Evolutionary conservation across 495 filamentous ascomycete genomes (phyloP), one percentile per base, ranked within the genome.

Genomic region (Neurospora discreta): DNA sequence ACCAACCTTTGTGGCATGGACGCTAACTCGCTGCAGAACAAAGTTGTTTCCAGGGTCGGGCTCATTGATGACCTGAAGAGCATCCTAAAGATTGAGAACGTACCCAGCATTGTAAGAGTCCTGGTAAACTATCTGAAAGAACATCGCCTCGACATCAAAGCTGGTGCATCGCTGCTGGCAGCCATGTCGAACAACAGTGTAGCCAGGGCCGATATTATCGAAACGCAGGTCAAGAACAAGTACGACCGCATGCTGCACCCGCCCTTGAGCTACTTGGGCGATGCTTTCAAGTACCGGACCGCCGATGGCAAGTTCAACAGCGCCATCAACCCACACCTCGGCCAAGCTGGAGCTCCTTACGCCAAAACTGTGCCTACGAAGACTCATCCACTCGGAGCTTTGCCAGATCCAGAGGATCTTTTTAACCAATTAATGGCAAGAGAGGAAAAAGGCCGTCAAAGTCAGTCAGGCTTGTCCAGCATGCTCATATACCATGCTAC

Each of bases 401-500:
- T 89, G 75, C 92, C 92, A 7, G 91, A 94, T 74, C 86, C 92
- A 0, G 88, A 87, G 39, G 82, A 88, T 3, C 80, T 96, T 9
- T 96, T 95, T 73, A 92, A 94, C 80, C 87, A 85, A 68, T 77
- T 93, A 4, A 85, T 93, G 82, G 86, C 84, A 65, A 84, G 91
- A 52, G 80, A 81, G 13, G 74, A 87, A 46, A 78, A 84, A 18
- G 88, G 85, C 71, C 87, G 88, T 71, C 84, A 88, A 44, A 89
- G 92, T 79, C 88, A 90, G 5, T 91, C 89, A 46, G 88, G 89
- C 70, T 87, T 95, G 44, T 94, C 91, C 0, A 91, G 90, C 78
- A 87, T 95, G 79, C 83, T 96, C n/a, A 94, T 93, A 81, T 93
- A 95, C 74, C 84, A 93, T 69, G 92, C 91, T 5, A 89, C 89